These are phyloP conservation scores for Blastocystis sp. DNA, from an alignment of 352 stramenopile species.

Conservation along the genomic window DNA sequence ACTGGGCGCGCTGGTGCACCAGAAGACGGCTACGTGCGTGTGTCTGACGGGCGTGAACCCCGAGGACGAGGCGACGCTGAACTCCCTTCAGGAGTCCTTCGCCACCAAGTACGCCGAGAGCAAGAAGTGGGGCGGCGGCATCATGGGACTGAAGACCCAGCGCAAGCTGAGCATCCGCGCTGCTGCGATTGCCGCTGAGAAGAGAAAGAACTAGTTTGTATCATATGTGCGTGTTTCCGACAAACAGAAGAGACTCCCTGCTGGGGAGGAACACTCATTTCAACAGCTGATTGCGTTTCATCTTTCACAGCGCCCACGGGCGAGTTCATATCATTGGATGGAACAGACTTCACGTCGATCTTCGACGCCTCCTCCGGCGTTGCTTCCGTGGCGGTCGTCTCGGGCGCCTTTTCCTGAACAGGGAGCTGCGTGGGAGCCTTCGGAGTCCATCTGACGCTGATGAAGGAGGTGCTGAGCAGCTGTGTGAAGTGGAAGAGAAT, in stretches of 20 bases:
- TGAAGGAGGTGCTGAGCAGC: constrained; percentile 12
- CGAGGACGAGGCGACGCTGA: constrained; percentile 89
- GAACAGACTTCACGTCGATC: neutral
- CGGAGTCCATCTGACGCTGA: neutral
- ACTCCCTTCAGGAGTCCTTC: constrained; percentile 80
- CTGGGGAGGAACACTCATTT: too few species aligned
- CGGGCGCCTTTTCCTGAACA: neutral
- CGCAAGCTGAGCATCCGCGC: constrained; percentile 93
- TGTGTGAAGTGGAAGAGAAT: constrained; percentile 48
- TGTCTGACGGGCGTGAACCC: constrained; percentile 87
- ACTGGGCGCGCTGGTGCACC: constrained; percentile 91
- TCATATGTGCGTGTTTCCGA: too few species aligned
- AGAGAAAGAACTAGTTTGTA: constrained; percentile 99
- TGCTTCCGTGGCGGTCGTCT: neutral
- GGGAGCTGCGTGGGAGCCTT: too few species aligned
- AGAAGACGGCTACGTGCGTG: constrained; percentile 90
- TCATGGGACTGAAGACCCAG: constrained; percentile 99
- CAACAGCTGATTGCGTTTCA: too few species aligned
- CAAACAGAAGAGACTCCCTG: too few species aligned
- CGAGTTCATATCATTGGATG: neutral
- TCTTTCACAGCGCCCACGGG: neutral
- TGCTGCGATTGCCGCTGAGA: constrained; percentile 86
- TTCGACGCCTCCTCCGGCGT: neutral
- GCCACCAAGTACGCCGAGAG: constrained; percentile 94
- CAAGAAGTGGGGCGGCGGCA: constrained; percentile 94